Conservation (phyloP, 805 yeast species). For the Saturnispora sanitii region DNA sequence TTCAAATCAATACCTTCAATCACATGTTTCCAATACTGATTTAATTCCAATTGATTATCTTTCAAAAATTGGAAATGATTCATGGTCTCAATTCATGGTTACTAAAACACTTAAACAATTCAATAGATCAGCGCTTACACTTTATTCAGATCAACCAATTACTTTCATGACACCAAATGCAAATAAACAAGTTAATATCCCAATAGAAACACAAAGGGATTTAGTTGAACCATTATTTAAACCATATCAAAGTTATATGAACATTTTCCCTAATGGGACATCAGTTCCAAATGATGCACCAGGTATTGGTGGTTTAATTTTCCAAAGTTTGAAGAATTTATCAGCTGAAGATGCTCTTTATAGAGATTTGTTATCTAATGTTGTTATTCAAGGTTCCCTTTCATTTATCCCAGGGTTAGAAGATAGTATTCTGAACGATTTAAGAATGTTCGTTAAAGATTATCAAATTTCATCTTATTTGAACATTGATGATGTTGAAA, state of each 20-base stretch:
- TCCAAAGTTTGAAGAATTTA: conserved; percentile 35
- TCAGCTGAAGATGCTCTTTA: conserved; percentile 36
- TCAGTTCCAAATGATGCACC: conserved; percentile 39
- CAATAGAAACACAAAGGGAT: conserved; percentile 1
- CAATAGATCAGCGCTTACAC: conserved; percentile 3
- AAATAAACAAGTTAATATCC: conserved; percentile 26
- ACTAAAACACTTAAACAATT: conserved; percentile 21
- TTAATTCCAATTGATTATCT: conserved; percentile 10
- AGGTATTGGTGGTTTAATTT: conserved; percentile 38
- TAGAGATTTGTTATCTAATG: conserved; percentile 32
- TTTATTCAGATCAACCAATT: conserved; percentile 7
- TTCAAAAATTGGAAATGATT: neutral
- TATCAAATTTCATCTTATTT: conserved; percentile 32
- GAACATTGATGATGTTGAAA: conserved; percentile 37
- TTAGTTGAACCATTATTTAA: conserved; percentile 63
- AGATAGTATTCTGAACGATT: conserved; percentile 45
- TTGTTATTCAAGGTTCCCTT: conserved; percentile 55
- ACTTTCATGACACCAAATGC: conserved; percentile 35
- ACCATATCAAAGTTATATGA: conserved; percentile 39
- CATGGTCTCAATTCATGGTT: conserved; percentile 16
- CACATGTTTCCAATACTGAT: conserved; percentile 8
- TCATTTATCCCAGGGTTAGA: conserved; percentile 46
- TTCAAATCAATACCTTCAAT: conserved; percentile 37
- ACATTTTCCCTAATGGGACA: conserved; percentile 4
- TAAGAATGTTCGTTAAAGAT: conserved; percentile 45